Evolutionary conservation across 2,329 filamentous ascomycete genomes (phyloP).

Genomic region (Chalara sp.): DNA sequence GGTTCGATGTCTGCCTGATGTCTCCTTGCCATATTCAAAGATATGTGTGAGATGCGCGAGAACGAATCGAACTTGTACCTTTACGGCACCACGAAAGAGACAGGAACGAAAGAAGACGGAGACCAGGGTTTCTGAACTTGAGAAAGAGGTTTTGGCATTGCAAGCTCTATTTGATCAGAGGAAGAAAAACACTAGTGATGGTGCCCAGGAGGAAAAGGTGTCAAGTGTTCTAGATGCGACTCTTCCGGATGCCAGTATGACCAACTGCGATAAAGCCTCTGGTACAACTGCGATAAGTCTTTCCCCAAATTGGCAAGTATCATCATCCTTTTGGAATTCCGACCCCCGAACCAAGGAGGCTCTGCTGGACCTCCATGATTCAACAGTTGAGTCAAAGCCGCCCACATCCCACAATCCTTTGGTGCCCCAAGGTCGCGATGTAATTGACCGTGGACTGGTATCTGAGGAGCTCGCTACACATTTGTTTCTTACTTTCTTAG

Average conservation of each 20-base stretch:
- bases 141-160: constrained; percentile 32
- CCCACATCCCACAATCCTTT: neutral
- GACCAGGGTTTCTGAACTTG: constrained; percentile 33
- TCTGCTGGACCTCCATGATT: neutral
- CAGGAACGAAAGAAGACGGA: constrained; percentile 35
- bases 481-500: constrained; percentile 49
- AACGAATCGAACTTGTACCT: constrained; percentile 29
- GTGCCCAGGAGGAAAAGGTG: constrained; percentile 1
- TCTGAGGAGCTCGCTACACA: constrained; percentile 44
- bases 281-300: neutral
- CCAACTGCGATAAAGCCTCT: neutral
- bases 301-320: neutral
- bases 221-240: neutral
- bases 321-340: too few relatives aligned
- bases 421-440: constrained; percentile 16
- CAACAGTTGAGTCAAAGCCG: constrained; percentile 1
- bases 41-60: constrained; percentile 29
- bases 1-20: constrained; percentile 30
- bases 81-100: constrained; percentile 29
- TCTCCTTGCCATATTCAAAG: constrained; percentile 10
- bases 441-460: constrained; percentile 51
- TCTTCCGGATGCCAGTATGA: neutral
- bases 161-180: constrained; percentile 22
- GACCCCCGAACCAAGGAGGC: too few relatives aligned
- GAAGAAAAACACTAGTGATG: constrained; percentile 3